A percentile compares a stretch with the other conserved stretches of the same genome.
phyloP scores from a whole-genome alignment of 1,284 basidiomycete species.

The Phylloporus sp. region DNA sequence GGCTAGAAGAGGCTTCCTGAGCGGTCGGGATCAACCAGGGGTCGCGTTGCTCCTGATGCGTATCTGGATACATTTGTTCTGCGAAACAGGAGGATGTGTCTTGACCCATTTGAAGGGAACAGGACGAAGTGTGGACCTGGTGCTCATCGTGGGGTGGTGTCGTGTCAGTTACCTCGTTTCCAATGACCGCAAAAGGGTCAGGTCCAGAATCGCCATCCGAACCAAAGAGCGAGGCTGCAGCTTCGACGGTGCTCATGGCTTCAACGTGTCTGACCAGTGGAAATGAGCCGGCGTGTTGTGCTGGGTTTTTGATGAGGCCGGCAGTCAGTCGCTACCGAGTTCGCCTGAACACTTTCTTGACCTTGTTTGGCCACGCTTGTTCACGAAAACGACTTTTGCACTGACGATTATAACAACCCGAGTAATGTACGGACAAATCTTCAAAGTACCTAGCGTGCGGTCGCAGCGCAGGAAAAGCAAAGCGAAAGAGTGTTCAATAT shows the following conservation, averaged over 20 bases:
- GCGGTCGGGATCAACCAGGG: constrained; percentile 34
- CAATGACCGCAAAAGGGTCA: constrained; percentile 70
- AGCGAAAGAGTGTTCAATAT: constrained; percentile 32
- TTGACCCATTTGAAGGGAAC: constrained; percentile 37
- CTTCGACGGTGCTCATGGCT: constrained; percentile 68
- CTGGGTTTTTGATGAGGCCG: constrained; percentile 23
- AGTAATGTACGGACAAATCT: not conserved
- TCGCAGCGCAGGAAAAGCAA: constrained; percentile 19
- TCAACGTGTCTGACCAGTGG: constrained; percentile 35
- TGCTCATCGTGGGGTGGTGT: constrained; percentile 30
- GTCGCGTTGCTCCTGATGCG: constrained; percentile 32
- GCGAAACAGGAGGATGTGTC: constrained; percentile 37
- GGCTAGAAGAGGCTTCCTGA: constrained; percentile 20
- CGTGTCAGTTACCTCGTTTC: constrained; percentile 40
- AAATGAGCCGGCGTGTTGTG: constrained; percentile 11
- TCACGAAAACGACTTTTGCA: not conserved
- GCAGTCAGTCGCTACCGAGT: constrained; percentile 9
- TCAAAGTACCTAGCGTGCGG: not conserved
- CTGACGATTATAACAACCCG: not conserved
- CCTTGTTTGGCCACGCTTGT: constrained; percentile 36
- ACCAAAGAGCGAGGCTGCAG: constrained; percentile 79
- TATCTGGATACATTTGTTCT: constrained; percentile 37
- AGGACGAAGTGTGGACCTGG: constrained; percentile 24
- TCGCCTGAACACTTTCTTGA: not conserved
- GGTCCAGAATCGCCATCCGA: constrained; percentile 55